phyloP scores from a whole-genome alignment of 345 rosid genomes.

The Clarkia xantiana region DNA sequence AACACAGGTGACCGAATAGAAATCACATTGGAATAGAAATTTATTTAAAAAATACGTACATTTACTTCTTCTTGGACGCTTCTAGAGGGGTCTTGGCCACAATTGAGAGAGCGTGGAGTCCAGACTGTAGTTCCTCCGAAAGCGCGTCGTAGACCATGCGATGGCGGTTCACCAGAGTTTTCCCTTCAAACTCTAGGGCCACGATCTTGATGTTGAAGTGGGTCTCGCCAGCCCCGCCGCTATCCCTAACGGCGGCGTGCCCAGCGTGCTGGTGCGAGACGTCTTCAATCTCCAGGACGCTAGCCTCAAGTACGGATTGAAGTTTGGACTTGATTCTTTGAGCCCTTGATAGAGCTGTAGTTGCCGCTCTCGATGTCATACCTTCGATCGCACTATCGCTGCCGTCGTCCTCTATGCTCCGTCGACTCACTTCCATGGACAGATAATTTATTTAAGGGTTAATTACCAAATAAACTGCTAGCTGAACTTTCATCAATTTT shows the following conservation, averaged over 20 bases:
- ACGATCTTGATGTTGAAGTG: slow-evolving; percentile 45
- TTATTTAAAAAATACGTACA: background rate
- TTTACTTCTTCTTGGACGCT: slow-evolving; percentile 7
- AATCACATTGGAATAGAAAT: no score
- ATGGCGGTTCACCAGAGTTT: slow-evolving; percentile 36
- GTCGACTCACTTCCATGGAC: no score
- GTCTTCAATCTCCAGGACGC: slow-evolving; percentile 42
- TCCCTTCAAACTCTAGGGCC: slow-evolving; percentile 33
- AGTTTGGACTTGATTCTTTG: slow-evolving; percentile 27
- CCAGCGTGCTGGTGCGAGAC: slow-evolving; percentile 69
- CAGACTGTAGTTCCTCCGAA: slow-evolving; percentile 33
- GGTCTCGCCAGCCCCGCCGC: slow-evolving; percentile 29
- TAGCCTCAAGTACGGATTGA: slow-evolving; percentile 23
- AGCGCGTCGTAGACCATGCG: slow-evolving; percentile 44
- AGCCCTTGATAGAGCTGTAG: slow-evolving; percentile 20
- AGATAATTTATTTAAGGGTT: no score
- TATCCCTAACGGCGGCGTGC: slow-evolving; percentile 31
- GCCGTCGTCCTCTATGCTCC: no score
- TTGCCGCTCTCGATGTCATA: slow-evolving; percentile 27
- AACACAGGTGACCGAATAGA: no score
- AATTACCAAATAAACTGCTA: no score
- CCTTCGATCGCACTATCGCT: background rate
- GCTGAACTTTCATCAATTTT: no score
- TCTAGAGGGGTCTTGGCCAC: slow-evolving; percentile 43
- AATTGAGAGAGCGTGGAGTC: slow-evolving; percentile 51